Conservation (phyloP, 441 rosid genomes). For the Brassica hybrid region DNA sequence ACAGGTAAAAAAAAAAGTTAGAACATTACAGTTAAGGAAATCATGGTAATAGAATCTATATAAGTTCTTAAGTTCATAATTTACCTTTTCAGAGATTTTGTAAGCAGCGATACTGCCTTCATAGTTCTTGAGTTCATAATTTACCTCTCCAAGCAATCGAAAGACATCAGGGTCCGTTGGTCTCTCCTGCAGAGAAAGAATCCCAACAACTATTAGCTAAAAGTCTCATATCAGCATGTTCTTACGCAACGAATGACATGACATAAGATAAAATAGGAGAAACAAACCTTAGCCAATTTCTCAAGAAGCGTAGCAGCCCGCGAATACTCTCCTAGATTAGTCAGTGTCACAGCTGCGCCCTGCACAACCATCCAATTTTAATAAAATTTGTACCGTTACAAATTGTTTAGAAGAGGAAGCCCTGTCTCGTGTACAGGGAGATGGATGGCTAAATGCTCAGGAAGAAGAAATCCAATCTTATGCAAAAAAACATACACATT, state of each 20-base stretch:
- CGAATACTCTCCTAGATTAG: constrained; percentile 81
- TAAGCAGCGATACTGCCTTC: constrained; percentile 90
- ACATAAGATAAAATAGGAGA: constrained; percentile 18
- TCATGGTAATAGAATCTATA: not conserved
- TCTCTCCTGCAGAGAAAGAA: constrained; percentile 65
- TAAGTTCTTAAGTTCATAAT: constrained; percentile 9
- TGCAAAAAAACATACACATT: not conserved
- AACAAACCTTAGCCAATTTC: constrained; percentile 80
- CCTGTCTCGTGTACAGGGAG: constrained; percentile 9
- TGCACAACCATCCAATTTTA: constrained; percentile 49
- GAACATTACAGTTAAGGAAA: constrained; percentile 1
- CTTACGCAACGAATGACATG: constrained; percentile 6
- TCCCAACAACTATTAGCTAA: constrained; percentile 34
- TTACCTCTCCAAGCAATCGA: constrained; percentile 93
- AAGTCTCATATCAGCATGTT: constrained; percentile 29
- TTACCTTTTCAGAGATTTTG: constrained; percentile 69
- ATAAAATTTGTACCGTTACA: constrained; percentile 20
- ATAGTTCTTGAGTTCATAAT: constrained; percentile 83
- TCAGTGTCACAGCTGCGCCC: constrained; percentile 91
- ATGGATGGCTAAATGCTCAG: constrained; percentile 25
- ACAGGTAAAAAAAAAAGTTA: constrained; percentile 12
- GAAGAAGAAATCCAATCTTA: constrained; percentile 2
- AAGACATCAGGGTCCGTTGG: constrained; percentile 81
- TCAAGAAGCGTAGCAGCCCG: constrained; percentile 71
- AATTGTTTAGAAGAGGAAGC: constrained; percentile 25